Conservation (phyloP, 2,329 filamentous ascomycete genomes). For the Neophaeococcomyces aloes region DNA sequence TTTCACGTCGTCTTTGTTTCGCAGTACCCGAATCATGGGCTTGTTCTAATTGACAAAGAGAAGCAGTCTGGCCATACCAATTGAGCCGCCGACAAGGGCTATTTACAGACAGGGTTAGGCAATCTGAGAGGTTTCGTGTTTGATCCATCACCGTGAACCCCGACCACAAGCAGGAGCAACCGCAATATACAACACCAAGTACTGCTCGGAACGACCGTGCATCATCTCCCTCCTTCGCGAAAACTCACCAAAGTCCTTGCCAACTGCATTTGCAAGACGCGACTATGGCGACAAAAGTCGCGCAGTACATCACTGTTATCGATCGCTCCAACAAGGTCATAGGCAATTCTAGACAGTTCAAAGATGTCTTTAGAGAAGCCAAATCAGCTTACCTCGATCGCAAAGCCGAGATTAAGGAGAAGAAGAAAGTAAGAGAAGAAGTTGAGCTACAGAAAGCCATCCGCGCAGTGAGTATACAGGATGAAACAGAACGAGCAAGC, state of each 20-base stretch:
- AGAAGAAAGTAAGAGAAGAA: conserved; percentile 51
- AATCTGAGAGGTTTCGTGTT: background rate
- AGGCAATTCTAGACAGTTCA: conserved; percentile 78
- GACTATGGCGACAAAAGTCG: conserved; percentile 29
- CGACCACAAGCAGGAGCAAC: background rate
- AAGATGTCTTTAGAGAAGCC: conserved; percentile 86
- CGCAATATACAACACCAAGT: background rate
- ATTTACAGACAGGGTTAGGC: conserved; percentile 1
- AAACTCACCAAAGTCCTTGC: background rate
- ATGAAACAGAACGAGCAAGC: conserved; percentile 34
- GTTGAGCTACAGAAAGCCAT: conserved; percentile 50
- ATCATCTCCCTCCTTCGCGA: background rate
- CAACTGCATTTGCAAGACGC: background rate
- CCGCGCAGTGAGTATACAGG: conserved; percentile 38
- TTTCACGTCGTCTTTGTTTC: conserved; percentile 2
- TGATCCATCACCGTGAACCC: background rate
- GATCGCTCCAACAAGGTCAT: conserved; percentile 88
- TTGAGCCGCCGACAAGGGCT: conserved; percentile 2
- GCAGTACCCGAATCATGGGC: background rate
- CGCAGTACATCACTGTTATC: conserved; percentile 77
- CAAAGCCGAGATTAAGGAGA: conserved; percentile 68
- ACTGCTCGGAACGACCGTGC: background rate
- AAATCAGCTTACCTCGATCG: conserved; percentile 78
- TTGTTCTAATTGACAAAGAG: conserved; percentile 1
- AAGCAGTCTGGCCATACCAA: background rate